phyloP scores from a whole-genome alignment of 805 yeast species.

The Kodamaea laetipori region DNA sequence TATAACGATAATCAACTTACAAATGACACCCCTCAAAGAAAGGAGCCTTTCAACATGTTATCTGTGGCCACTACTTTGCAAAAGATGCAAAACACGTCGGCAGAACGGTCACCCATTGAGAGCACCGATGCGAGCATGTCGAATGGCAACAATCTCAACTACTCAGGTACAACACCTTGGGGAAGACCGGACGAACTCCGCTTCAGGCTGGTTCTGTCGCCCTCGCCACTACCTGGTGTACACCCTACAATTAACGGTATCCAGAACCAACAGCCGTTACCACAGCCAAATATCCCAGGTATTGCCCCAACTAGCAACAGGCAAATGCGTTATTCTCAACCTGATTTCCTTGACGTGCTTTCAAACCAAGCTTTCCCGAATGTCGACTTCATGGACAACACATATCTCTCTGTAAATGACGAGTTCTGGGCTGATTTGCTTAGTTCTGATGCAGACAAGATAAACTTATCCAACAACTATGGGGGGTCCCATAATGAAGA shows the following conservation, averaged over 20 bases:
- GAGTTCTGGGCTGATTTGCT: constrained; percentile 71
- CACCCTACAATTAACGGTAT: neutral
- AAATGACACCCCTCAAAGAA: neutral
- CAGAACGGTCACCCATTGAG: constrained; percentile 1
- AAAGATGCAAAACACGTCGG: constrained; percentile 2
- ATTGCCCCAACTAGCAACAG: neutral
- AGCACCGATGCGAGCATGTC: neutral
- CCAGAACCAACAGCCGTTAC: neutral
- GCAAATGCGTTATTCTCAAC: neutral
- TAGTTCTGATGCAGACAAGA: constrained; percentile 35
- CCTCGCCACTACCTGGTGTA: neutral
- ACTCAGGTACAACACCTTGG: neutral
- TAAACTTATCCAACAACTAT: constrained; percentile 34
- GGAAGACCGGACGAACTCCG: neutral
- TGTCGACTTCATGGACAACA: constrained; percentile 45
- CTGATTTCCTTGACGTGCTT: neutral
- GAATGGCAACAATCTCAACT: neutral
- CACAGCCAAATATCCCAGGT: constrained; percentile 1
- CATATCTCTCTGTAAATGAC: constrained; percentile 60
- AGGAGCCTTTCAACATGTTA: constrained; percentile 6
- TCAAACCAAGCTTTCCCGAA: constrained; percentile 21
- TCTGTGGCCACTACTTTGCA: constrained; percentile 3
- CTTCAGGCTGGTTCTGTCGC: neutral
- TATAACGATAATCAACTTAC: constrained; percentile 8
- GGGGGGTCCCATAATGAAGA: constrained; percentile 23